Base-by-base conservation (phyloP, 352 stramenopile species). In the Phytophthora cactorum region DNA sequence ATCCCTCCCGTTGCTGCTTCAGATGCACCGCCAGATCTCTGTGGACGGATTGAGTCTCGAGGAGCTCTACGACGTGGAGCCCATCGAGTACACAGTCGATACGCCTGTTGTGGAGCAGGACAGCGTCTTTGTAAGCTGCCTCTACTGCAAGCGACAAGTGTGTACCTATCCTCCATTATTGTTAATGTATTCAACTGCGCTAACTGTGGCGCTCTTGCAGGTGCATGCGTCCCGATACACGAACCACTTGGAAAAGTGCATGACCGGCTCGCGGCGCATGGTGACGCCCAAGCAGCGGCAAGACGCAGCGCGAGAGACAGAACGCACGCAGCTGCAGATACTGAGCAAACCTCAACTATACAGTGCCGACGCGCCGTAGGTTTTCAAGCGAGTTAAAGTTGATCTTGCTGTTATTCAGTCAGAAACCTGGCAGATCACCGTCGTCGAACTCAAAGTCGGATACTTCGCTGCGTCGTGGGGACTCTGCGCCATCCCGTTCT, bases 231-330 rank as follows among this genome's bases (percentile, higher is more conserved):
- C 85, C 10, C 63, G 85, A 27, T 93, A 91, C 56, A 88, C 81
- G 11, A 76, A 82, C 17, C 85, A 93, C 62, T 60, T 93, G 10
- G 85, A 91, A 47, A 93, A 93, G 52, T 93, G 85, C 63, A 81
- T 90, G 63, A 82, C 72, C 6, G 82, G 85, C 11, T 84, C 56
- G 14, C 59, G 84, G 47, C 75, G 84, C 9, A 78, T 90, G 66
- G 62, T 72, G 17, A 78, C 68, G 4, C 58, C 63, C 3, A 77
- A 79, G 17, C 65, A 84, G 52, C 63, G 63, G 17, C 73, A 83
- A 54, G 73, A 78, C 29, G 62, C 67, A n/a, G 72, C 75, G 15
- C 60, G 39, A 9, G 70, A 79, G 39, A 80, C 61, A 9, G 70
- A 81, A 60, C 72, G 66, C 52, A 77, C 71, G 29, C 72, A 82